Percentiles rank a stretch among this genome's conserved stretches.
Evolutionary conservation across 2,329 filamentous ascomycete genomes (phyloP).

Genomic region (Talaromyces sp.): DNA sequence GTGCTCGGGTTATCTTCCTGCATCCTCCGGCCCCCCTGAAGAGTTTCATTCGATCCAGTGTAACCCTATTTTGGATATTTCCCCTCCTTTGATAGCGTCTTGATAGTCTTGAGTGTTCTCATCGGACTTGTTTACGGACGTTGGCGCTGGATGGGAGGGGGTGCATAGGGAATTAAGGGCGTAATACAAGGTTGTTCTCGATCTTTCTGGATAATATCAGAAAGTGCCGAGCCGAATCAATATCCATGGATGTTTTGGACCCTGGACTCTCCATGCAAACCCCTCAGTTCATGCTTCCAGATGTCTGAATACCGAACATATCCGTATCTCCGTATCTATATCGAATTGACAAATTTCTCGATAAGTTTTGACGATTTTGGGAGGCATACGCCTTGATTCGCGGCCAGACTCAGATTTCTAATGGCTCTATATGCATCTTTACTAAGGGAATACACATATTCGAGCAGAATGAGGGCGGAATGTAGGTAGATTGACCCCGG

Average conservation of each 20-base stretch:
- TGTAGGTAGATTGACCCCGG: neutral
- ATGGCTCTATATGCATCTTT: neutral
- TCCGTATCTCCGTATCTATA: neutral
- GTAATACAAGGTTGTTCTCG: neutral
- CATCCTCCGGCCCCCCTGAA: neutral
- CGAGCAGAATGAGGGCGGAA: neutral
- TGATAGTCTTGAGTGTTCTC: neutral
- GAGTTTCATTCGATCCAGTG: neutral
- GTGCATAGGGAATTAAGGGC: neutral
- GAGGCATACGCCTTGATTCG: neutral
- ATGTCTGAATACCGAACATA: neutral
- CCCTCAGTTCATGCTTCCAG: neutral
- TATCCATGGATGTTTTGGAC: neutral
- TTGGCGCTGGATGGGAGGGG: neutral
- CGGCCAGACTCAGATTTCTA: neutral
- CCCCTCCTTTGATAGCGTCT: neutral
- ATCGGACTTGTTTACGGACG: neutral
- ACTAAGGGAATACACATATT: neutral
- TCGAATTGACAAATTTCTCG: neutral
- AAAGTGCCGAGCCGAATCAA: neutral
- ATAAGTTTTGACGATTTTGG: neutral
- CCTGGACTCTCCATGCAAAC: neutral
- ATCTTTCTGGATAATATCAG: neutral
- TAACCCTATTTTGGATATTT: neutral
- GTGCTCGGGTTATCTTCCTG: neutral